Percentiles rank a stretch among this genome's conserved stretches.
Evolutionary conservation across 192 early-diverging fungal species (phyloP).

Genomic region (Geranomyces variabilis): DNA sequence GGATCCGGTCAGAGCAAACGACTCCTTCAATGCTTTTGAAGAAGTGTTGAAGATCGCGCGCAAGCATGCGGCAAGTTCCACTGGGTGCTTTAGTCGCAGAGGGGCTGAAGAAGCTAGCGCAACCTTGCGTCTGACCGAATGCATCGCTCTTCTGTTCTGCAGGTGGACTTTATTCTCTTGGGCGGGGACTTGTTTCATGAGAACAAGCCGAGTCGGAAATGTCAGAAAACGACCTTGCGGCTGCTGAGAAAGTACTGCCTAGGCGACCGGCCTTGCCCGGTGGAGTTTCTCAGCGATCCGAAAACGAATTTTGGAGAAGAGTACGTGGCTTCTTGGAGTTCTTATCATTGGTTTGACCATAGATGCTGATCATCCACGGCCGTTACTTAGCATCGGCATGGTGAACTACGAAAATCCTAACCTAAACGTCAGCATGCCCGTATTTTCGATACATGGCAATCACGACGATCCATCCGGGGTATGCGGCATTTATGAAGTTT

Average conservation of each 20-base stretch:
- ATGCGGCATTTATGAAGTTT: neutral
- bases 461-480: slow-evolving; percentile 92
- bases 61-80: slow-evolving; percentile 48
- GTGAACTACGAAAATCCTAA: slow-evolving; percentile 91
- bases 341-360: too few species aligned
- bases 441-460: slow-evolving; percentile 97
- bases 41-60: slow-evolving; percentile 84
- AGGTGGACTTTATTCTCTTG: slow-evolving; percentile 89
- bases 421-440: slow-evolving; percentile 78
- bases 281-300: slow-evolving; percentile 82
- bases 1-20: slow-evolving; percentile 82
- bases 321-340: slow-evolving; percentile 22
- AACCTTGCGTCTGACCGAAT: too few species aligned
- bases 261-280: slow-evolving; percentile 60
- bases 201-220: slow-evolving; percentile 83
- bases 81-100: neutral
- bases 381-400: slow-evolving; percentile 46
- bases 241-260: slow-evolving; percentile 66
- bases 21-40: slow-evolving; percentile 83
- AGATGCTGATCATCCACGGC: too few species aligned
- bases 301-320: slow-evolving; percentile 67
- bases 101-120: neutral
- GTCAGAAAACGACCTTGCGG: slow-evolving; percentile 69
- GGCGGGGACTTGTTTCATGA: slow-evolving; percentile 98
- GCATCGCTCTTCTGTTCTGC: too few species aligned